These are phyloP conservation scores for Globisporangium orthogonon DNA, from an alignment of 352 stramenopile species.

Conservation along the genomic window DNA sequence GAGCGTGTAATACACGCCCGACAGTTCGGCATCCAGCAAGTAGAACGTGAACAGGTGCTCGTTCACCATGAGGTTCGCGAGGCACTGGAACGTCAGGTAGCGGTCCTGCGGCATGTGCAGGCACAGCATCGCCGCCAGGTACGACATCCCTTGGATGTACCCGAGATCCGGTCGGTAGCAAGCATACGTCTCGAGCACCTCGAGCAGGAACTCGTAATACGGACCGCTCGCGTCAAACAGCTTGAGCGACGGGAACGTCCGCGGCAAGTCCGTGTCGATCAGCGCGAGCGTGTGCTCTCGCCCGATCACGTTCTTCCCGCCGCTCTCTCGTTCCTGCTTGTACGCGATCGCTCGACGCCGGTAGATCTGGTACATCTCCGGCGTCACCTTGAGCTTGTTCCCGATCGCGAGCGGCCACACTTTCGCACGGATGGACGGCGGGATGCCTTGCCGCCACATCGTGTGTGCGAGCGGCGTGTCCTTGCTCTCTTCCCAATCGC, in stretches of 20 bases:
- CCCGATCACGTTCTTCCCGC: constrained; percentile 33
- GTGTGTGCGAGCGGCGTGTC: constrained; percentile 68
- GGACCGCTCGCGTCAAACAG: constrained; percentile 70
- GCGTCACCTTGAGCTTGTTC: constrained; percentile 82
- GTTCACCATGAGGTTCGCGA: constrained; percentile 85
- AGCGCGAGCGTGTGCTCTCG: constrained; percentile 74
- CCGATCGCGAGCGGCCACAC: constrained; percentile 85
- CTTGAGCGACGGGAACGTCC: constrained; percentile 78
- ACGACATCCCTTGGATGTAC: constrained; percentile 90
- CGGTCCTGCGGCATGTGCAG: constrained; percentile 82
- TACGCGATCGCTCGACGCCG: constrained; percentile 47
- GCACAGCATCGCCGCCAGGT: constrained; percentile 79
- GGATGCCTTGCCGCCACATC: constrained; percentile 78
- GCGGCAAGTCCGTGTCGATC: constrained; percentile 83
- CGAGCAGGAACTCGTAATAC: constrained; percentile 69
- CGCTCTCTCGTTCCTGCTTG: constrained; percentile 38
- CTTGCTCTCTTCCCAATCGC: constrained; percentile 72
- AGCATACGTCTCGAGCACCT: constrained; percentile 83
- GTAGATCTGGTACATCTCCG: constrained; percentile 85
- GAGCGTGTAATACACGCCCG: constrained; percentile 73
- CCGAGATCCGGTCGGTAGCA: constrained; percentile 84
- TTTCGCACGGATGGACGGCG: constrained; percentile 67
- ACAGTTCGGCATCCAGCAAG: constrained; percentile 71
- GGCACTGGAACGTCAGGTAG: constrained; percentile 78
- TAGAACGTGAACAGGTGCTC: constrained; percentile 89